These are phyloP conservation scores for Penicillium herquei DNA, from an alignment of 495 filamentous ascomycete genomes.

Conservation along the genomic window DNA sequence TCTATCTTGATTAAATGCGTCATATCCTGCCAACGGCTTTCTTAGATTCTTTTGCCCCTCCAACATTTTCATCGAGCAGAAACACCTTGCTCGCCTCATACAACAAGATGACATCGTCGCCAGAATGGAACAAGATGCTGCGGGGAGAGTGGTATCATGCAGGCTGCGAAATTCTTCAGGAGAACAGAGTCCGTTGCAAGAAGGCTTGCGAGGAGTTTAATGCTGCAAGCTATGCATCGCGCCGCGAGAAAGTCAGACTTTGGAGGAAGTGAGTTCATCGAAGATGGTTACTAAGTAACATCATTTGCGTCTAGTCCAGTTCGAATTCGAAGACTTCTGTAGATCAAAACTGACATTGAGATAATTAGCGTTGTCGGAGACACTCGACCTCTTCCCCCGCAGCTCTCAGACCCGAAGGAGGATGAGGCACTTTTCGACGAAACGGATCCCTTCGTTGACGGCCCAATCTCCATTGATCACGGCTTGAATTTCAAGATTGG, in stretches of 20 bases:
- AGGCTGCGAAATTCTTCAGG: constrained; percentile 49
- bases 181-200: constrained; percentile 56
- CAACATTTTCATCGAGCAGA: no score
- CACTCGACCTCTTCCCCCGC: constrained; percentile 8
- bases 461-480: constrained; percentile 71
- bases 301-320: neutral
- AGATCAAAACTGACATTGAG: neutral
- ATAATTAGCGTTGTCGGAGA: neutral
- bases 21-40: no score
- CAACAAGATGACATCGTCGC: neutral
- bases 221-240: constrained; percentile 46
- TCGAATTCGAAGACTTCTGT: neutral
- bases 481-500: constrained; percentile 68
- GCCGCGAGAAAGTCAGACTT: constrained; percentile 59
- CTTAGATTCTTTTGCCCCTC: no score
- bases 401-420: neutral
- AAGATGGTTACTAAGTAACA: neutral
- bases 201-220: constrained; percentile 61
- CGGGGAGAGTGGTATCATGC: constrained; percentile 46
- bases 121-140: constrained; percentile 36
- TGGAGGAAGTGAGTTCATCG: constrained; percentile 61
- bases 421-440: constrained; percentile 56
- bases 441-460: constrained; percentile 62
- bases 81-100: no score
- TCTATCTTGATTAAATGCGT: no score